phyloP scores from a whole-genome alignment of 148 eudicot genomes.

The Cornus florida region DNA sequence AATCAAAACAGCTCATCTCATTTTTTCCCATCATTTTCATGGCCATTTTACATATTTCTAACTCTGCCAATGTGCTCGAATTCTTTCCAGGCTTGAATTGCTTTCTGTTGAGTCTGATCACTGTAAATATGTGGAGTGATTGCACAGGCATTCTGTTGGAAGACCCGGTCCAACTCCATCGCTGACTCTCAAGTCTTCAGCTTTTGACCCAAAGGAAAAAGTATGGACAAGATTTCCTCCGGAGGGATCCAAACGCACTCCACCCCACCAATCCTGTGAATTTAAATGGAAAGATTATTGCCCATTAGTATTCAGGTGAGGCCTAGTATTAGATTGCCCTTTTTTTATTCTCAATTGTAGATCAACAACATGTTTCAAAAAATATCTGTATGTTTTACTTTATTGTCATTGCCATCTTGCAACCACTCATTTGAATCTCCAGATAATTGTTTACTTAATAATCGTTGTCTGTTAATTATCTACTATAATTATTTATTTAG shows the following conservation, averaged over 20 bases:
- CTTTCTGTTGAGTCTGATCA: neutral
- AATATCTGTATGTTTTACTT: no score
- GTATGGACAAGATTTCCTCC: conserved; percentile 94
- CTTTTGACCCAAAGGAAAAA: conserved; percentile 89
- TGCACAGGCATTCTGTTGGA: conserved; percentile 88
- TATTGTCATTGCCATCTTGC: neutral
- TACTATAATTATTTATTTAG: conserved; percentile 29
- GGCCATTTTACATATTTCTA: no score
- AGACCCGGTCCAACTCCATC: conserved; percentile 80
- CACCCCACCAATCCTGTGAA: conserved; percentile 84
- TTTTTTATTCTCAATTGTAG: neutral
- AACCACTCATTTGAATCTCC: neutral
- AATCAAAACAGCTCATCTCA: no score
- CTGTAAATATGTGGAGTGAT: neutral
- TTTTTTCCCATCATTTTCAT: no score
- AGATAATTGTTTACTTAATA: no score
- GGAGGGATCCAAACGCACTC: conserved; percentile 92
- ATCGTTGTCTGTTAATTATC: neutral
- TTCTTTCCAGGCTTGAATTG: conserved; percentile 10
- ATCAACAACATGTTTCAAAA: no score
- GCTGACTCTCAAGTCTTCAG: conserved; percentile 81
- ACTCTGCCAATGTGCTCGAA: neutral
- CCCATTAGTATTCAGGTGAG: conserved; percentile 92
- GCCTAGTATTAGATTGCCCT: neutral
- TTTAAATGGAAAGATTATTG: conserved; percentile 98